Evolutionary conservation across 2,329 filamentous ascomycete species (phyloP).

Genomic region (Macroventuria anomochaeta): DNA sequence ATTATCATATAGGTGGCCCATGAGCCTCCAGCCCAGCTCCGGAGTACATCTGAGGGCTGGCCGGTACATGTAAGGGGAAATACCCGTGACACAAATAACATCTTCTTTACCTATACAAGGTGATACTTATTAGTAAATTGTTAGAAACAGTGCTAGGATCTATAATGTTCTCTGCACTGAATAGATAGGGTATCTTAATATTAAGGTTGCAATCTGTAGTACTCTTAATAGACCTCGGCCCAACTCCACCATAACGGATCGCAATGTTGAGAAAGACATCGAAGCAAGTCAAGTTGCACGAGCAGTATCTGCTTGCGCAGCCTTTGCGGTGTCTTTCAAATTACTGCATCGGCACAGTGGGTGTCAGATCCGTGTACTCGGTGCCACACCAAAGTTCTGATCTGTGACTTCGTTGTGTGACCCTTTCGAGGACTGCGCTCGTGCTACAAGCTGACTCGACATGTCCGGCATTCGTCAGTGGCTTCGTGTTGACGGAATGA

Average conservation of each 20-base stretch:
- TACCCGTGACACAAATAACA: no score
- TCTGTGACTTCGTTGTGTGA: neutral
- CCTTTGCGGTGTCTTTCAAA: constrained; percentile 2
- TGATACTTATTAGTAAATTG: no score
- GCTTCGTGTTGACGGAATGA: neutral
- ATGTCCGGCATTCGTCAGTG: neutral
- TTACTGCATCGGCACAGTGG: neutral
- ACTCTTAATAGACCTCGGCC: neutral
- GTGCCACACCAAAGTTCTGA: neutral
- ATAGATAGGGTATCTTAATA: neutral
- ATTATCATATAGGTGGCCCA: no score
- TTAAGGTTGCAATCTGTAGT: no score
- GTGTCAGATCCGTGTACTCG: constrained; percentile 7
- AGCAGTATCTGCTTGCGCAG: neutral
- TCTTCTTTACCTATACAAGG: no score
- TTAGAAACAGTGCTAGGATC: no score
- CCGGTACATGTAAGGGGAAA: no score
- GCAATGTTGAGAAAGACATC: neutral
- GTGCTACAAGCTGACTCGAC: constrained; percentile 6
- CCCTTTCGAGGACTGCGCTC: neutral
- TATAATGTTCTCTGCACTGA: no score
- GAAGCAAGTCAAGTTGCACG: neutral
- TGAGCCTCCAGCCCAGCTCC: no score
- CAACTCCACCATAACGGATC: neutral
- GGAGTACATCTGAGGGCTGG: no score